phyloP scores from a whole-genome alignment of 2,329 filamentous ascomycete genomes.

The Alternaria arborescens region DNA sequence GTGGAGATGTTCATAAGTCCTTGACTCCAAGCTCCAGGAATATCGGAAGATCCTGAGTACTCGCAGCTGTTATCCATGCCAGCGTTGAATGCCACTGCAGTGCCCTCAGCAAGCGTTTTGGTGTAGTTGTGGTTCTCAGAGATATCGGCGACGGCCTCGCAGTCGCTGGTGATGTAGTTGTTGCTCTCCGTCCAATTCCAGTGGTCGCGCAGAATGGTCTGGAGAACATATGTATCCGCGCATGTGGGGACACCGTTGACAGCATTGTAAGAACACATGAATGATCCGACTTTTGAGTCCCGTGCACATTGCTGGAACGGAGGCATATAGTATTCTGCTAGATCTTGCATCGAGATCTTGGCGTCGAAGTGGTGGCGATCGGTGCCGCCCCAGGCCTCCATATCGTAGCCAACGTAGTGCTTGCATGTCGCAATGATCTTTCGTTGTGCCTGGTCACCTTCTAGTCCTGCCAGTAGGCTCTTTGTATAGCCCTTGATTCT shows the following conservation, averaged over 20 bases:
- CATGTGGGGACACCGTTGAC: constrained; percentile 73
- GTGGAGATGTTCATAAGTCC: constrained; percentile 53
- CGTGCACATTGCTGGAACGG: constrained; percentile 65
- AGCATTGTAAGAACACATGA: constrained; percentile 68
- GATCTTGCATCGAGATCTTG: constrained; percentile 66
- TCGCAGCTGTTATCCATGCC: constrained; percentile 65
- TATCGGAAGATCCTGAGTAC: constrained; percentile 45
- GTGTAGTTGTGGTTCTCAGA: constrained; percentile 60
- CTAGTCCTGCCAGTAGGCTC: constrained; percentile 38
- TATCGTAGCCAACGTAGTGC: constrained; percentile 52
- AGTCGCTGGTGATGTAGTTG: constrained; percentile 72
- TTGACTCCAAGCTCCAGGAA: constrained; percentile 23
- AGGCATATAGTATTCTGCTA: constrained; percentile 73
- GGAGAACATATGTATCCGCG: constrained; percentile 68
- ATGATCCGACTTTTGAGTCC: constrained; percentile 55
- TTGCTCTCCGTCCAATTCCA: constrained; percentile 70
- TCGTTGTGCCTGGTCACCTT: constrained; percentile 26
- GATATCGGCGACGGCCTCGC: constrained; percentile 69
- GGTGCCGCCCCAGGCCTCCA: constrained; percentile 42
- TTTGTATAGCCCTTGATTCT: constrained; percentile 58
- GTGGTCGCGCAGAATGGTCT: constrained; percentile 69
- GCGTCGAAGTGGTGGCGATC: constrained; percentile 63
- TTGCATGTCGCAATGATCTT: constrained; percentile 58
- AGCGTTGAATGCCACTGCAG: constrained; percentile 59
- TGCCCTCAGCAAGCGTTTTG: constrained; percentile 51